Conservation (phyloP, 2,329 filamentous ascomycete genomes). For the Cladophialophora chaetospira region DNA sequence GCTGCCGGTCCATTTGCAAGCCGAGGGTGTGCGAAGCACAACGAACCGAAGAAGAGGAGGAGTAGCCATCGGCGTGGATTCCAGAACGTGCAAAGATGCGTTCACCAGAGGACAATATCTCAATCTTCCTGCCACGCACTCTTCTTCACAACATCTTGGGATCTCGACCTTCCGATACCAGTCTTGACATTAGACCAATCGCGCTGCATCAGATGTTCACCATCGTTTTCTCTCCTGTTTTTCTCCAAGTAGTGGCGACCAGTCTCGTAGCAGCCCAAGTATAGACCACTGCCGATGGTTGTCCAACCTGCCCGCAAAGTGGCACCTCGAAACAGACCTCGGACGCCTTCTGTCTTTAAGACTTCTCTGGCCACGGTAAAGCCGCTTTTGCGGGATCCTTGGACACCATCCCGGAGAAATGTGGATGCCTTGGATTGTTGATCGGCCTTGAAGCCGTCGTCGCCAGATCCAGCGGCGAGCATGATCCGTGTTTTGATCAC, state of each 20-base stretch:
- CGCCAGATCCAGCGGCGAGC: slow-evolving; percentile 60
- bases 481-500: slow-evolving; percentile 90
- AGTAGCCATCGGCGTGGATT: too few relatives aligned
- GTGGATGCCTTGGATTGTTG: slow-evolving; percentile 20
- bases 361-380: slow-evolving; percentile 67
- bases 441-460: slow-evolving; percentile 29
- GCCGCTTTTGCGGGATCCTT: slow-evolving; percentile 46
- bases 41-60: neutral
- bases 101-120: neutral
- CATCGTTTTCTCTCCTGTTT: slow-evolving; percentile 33
- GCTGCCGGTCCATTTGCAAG: neutral
- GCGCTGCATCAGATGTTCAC: slow-evolving; percentile 29
- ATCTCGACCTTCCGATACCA: slow-evolving; percentile 33
- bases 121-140: slow-evolving; percentile 36
- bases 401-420: slow-evolving; percentile 26
- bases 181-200: slow-evolving; percentile 33
- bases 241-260: slow-evolving; percentile 64
- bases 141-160: slow-evolving; percentile 33
- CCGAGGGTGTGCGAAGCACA: neutral
- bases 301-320: slow-evolving; percentile 77
- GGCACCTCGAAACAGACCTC: slow-evolving; percentile 73
- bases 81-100: neutral
- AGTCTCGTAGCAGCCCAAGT: slow-evolving; percentile 83
- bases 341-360: slow-evolving; percentile 65
- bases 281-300: slow-evolving; percentile 77